Evolutionary conservation across 2,329 filamentous ascomycete genomes (phyloP).

Genomic region (Pseudogymnoascus sp.): DNA sequence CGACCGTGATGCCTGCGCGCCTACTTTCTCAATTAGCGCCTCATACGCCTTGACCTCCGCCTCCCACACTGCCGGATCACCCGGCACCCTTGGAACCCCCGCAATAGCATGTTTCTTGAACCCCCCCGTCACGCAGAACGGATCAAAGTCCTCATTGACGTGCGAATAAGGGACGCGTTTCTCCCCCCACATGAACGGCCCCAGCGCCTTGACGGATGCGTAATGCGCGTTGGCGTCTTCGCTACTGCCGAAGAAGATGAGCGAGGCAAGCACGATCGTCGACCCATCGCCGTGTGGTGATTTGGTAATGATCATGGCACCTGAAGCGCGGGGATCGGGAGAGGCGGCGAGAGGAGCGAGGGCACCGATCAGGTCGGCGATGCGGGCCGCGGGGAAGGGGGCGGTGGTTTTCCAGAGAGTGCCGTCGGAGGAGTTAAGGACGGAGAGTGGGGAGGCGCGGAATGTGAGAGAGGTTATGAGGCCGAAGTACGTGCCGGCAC

Average conservation of each 20-base stretch:
- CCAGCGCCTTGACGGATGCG: not conserved
- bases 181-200: not conserved
- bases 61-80: not conserved
- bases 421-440: conserved; percentile 21
- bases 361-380: conserved; percentile 20
- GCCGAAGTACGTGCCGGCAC: conserved; percentile 27
- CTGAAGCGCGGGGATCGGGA: conserved; percentile 15
- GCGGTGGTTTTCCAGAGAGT: conserved; percentile 23
- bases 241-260: not conserved
- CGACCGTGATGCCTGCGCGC: conserved; percentile 5
- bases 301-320: not conserved
- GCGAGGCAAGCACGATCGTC: not conserved
- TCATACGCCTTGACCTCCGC: not conserved
- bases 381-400: conserved; percentile 24
- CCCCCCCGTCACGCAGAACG: not conserved
- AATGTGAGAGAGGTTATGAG: conserved; percentile 25
- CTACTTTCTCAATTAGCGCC: conserved; percentile 9
- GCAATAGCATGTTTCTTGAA: not conserved
- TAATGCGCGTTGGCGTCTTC: not conserved
- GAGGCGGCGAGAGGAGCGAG: conserved; percentile 18
- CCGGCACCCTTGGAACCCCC: not conserved
- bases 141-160: not conserved
- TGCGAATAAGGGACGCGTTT: not conserved
- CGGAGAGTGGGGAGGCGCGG: conserved; percentile 17
- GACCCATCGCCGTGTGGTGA: not conserved